These are phyloP conservation scores for Amaranthus cruentus DNA, from an alignment of 148 eudicot species.

Conservation along the genomic window DNA sequence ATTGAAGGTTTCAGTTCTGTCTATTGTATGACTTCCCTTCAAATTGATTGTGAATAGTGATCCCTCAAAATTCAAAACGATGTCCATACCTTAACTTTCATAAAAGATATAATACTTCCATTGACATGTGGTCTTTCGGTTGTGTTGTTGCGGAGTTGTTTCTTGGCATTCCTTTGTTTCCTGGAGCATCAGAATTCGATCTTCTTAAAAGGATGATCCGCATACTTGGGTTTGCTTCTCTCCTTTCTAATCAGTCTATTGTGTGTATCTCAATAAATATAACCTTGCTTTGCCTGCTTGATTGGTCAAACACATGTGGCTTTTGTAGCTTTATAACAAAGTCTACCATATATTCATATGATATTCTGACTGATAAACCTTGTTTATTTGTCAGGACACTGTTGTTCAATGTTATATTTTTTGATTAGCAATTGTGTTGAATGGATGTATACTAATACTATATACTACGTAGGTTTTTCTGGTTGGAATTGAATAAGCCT, in stretches of 20 bases:
- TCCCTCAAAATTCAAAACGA: background rate
- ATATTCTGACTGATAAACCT: too few relatives aligned
- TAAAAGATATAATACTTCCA: constrained; percentile 81
- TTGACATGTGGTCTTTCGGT: constrained; percentile 99
- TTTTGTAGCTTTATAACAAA: background rate
- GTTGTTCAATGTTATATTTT: too few relatives aligned
- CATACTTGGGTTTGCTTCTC: constrained; percentile 71
- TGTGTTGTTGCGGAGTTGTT: constrained; percentile 96
- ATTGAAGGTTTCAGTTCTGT: background rate
- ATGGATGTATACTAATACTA: too few relatives aligned
- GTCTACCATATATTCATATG: background rate
- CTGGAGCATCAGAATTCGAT: constrained; percentile 98
- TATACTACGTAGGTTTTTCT: too few relatives aligned
- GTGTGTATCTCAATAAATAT: background rate
- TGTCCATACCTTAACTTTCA: constrained; percentile 44
- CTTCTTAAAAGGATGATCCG: constrained; percentile 85
- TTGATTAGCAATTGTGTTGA: too few relatives aligned
- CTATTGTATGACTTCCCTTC: background rate
- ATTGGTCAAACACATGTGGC: background rate
- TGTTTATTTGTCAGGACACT: too few relatives aligned
- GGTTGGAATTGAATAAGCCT: too few relatives aligned
- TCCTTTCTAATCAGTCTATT: constrained; percentile 10
- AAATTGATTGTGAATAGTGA: background rate
- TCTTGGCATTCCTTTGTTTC: constrained; percentile 88
- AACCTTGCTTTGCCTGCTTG: background rate